These are phyloP conservation scores for Acanthamoeba polyphaga DNA, from an alignment of 208 protist species.

Conservation along the genomic window DNA sequence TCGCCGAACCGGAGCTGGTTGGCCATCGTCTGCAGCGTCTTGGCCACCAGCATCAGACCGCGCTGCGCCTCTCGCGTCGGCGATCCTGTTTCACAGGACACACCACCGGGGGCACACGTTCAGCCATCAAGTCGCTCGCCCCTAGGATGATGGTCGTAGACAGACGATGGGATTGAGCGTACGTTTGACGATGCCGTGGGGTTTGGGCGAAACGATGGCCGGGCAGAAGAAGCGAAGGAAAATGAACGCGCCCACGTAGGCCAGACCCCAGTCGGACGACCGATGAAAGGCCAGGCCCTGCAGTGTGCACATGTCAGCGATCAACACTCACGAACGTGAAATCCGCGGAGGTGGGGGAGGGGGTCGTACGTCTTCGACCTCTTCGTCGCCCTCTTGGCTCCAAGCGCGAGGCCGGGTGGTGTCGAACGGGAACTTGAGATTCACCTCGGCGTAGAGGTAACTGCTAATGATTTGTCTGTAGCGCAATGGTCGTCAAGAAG, in stretches of 20 bases:
- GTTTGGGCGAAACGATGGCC: slow-evolving; percentile 59
- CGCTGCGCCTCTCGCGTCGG: slow-evolving; percentile 54
- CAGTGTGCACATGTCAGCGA: neutral
- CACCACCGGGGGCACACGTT: too few relatives aligned
- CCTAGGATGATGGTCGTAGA: neutral
- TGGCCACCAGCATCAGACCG: slow-evolving; percentile 36
- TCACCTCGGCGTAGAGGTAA: slow-evolving; percentile 51
- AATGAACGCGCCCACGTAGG: slow-evolving; percentile 59
- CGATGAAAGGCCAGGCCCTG: slow-evolving; percentile 1
- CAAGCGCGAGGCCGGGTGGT: neutral
- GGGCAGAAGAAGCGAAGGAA: slow-evolving; percentile 73
- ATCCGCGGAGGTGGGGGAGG: too few relatives aligned
- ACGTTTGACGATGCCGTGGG: slow-evolving; percentile 41
- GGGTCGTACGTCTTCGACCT: neutral
- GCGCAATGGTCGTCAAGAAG: neutral
- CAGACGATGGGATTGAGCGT: neutral
- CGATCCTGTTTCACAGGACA: neutral
- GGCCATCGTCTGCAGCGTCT: slow-evolving; percentile 65
- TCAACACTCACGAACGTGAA: too few relatives aligned
- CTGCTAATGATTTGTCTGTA: slow-evolving; percentile 50
- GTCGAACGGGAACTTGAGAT: slow-evolving; percentile 50
- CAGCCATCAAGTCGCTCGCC: too few relatives aligned
- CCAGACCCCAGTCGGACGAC: slow-evolving; percentile 48
- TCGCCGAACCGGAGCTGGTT: slow-evolving; percentile 72
- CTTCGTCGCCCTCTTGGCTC: slow-evolving; percentile 20